phyloP scores from a whole-genome alignment of 2,329 filamentous ascomycete genomes.

The Harringtonia lauricola region DNA sequence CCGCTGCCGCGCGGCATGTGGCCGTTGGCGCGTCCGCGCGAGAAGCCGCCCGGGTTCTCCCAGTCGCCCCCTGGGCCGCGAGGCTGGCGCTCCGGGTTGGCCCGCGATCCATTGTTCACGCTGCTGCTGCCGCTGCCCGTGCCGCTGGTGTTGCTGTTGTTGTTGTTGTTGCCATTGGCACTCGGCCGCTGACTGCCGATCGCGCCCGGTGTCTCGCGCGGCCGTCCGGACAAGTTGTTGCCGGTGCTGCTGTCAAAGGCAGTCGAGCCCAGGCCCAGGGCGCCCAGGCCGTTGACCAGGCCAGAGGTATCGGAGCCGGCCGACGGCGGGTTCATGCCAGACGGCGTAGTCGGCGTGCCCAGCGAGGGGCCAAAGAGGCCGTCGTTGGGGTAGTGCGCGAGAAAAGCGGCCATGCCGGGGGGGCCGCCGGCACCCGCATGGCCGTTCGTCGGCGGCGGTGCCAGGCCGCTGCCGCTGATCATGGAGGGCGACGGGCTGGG shows the following conservation, averaged over 20 bases:
- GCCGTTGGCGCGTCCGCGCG: conserved; percentile 44
- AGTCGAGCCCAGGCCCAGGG: conserved; percentile 35
- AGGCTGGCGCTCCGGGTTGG: conserved; percentile 51
- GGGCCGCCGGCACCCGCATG: no score
- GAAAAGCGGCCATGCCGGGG: conserved; percentile 23
- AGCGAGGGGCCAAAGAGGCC: conserved; percentile 24
- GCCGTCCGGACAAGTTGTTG: conserved; percentile 20
- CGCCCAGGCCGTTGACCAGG: conserved; percentile 36
- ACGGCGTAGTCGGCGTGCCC: conserved; percentile 26
- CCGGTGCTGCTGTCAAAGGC: conserved; percentile 34
- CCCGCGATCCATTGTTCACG: conserved; percentile 13
- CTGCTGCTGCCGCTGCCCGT: no score
- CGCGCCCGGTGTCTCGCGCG: conserved; percentile 44
- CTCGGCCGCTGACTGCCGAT: conserved; percentile 55
- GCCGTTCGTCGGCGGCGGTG: conserved; percentile 18
- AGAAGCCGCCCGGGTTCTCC: conserved; percentile 44
- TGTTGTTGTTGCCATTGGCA: conserved; percentile 32
- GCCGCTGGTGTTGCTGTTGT: no score
- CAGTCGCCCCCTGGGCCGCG: conserved; percentile 47
- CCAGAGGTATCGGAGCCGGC: conserved; percentile 19
- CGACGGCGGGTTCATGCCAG: conserved; percentile 12
- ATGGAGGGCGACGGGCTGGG: conserved; percentile 86
- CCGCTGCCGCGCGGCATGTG: conserved; percentile 52
- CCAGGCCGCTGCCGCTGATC: conserved; percentile 30
- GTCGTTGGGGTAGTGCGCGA: conserved; percentile 31